Evolutionary conservation across 441 rosid species (phyloP).

Genomic region (Gossypium trilobum): DNA sequence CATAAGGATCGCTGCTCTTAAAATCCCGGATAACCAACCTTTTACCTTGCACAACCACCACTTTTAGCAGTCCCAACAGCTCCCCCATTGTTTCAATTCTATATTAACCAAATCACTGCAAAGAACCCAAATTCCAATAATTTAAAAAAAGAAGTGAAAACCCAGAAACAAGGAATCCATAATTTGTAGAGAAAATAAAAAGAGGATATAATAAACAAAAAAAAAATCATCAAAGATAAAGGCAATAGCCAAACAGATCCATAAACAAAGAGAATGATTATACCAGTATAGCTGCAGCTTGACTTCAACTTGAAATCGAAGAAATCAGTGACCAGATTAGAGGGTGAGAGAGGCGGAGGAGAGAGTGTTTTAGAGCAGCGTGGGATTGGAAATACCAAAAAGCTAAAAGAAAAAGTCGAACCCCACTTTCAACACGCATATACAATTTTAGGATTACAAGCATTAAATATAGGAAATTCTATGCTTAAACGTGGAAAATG

Average conservation of each 20-base stretch:
- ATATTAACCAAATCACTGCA: conserved; percentile 10
- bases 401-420: background rate
- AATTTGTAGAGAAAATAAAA: background rate
- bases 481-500: too few relatives aligned
- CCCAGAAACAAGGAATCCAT: background rate
- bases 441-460: too few relatives aligned
- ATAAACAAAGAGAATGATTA: background rate
- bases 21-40: conserved; percentile 78
- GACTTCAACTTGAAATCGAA: too few relatives aligned
- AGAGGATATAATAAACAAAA: too few relatives aligned
- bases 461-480: too few relatives aligned
- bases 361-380: too few relatives aligned
- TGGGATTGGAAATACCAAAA: background rate
- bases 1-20: conserved; percentile 94
- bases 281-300: too few relatives aligned
- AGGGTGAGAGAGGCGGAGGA: too few relatives aligned
- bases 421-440: too few relatives aligned
- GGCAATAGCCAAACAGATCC: background rate
- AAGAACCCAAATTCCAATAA: background rate
- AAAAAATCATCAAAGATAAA: background rate
- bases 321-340: too few relatives aligned
- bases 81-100: conserved; percentile 46
- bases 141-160: background rate
- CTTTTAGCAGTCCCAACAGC: conserved; percentile 54
- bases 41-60: conserved; percentile 68